Percentiles rank a stretch among this genome's conserved stretches.
These are phyloP conservation scores for Tetraselmis striata DNA, from an alignment of 139 green algal genomes.

Conservation along the genomic window DNA sequence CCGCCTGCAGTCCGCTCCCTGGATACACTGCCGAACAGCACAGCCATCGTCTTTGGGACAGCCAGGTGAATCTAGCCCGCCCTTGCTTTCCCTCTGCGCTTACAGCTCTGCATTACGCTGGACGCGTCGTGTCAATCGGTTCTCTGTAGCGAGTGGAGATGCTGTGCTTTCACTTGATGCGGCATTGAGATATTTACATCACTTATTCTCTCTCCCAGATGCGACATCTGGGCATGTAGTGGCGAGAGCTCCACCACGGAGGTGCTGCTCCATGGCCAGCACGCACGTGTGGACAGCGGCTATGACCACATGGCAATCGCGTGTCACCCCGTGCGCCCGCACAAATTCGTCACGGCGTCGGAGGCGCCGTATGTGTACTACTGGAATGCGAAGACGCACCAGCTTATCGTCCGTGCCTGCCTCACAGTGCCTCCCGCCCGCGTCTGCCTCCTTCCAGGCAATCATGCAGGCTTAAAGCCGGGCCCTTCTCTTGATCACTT, in stretches of 20 bases:
- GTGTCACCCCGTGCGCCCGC: conserved; percentile 43
- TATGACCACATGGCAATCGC: conserved; percentile 13
- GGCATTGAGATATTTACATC: too few relatives aligned
- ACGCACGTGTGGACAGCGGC: conserved; percentile 21
- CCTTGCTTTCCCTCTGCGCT: too few relatives aligned
- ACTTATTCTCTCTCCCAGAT: too few relatives aligned
- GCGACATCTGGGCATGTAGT: not conserved
- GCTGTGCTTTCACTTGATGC: too few relatives aligned
- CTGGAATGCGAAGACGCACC: conserved; percentile 40
- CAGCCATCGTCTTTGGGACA: conserved; percentile 36
- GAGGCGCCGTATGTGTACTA: conserved; percentile 40
- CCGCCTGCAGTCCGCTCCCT: conserved; percentile 41
- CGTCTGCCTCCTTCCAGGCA: not conserved
- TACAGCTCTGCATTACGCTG: too few relatives aligned
- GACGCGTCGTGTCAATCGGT: too few relatives aligned
- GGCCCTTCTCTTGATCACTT: not conserved
- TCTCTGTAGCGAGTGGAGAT: too few relatives aligned
- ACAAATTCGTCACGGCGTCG: conserved; percentile 48
- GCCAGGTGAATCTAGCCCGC: too few relatives aligned
- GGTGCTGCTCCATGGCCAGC: conserved; percentile 30
- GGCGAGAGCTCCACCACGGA: not conserved
- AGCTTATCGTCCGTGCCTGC: conserved; percentile 41
- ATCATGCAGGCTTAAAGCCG: not conserved
- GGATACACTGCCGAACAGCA: conserved; percentile 24
- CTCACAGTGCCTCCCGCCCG: too few relatives aligned